phyloP scores from a whole-genome alignment of 148 eudicot species.

The Heliosperma pusillum region DNA sequence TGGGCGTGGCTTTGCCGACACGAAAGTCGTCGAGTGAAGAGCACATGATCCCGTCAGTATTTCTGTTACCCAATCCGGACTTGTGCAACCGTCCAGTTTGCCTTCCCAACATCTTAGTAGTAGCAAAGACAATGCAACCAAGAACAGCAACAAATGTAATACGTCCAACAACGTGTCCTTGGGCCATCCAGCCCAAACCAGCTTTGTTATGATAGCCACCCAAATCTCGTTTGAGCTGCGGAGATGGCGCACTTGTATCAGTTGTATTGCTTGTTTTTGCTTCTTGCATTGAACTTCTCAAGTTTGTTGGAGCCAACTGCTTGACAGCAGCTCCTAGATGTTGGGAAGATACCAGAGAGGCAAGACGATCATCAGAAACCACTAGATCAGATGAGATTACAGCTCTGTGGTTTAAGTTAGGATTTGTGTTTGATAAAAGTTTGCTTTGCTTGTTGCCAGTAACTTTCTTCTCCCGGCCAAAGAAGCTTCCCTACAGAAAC shows the following conservation, averaged over 20 bases:
- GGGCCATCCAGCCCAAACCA: slow-evolving; percentile 47
- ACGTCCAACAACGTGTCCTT: slow-evolving; percentile 42
- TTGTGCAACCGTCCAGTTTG: slow-evolving; percentile 37
- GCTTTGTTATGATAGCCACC: slow-evolving; percentile 39
- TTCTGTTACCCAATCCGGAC: slow-evolving; percentile 34
- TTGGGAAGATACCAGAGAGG: slow-evolving; percentile 47
- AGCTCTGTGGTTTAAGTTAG: slow-evolving; percentile 47
- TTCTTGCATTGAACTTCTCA: slow-evolving; percentile 49
- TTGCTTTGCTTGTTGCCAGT: slow-evolving; percentile 46
- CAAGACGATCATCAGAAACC: slow-evolving; percentile 48
- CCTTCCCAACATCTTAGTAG: slow-evolving; percentile 46
- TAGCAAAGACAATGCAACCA: slow-evolving; percentile 60
- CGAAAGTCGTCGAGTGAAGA: slow-evolving; percentile 33
- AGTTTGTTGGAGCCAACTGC: slow-evolving; percentile 72
- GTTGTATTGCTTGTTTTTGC: slow-evolving; percentile 37
- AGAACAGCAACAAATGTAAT: slow-evolving; percentile 53
- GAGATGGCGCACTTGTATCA: slow-evolving; percentile 43
- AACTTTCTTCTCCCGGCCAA: slow-evolving; percentile 56
- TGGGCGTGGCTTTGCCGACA: slow-evolving; percentile 24
- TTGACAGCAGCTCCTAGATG: slow-evolving; percentile 78
- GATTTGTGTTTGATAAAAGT: slow-evolving; percentile 35
- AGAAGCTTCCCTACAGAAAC: slow-evolving; percentile 62
- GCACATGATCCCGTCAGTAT: slow-evolving; percentile 26
- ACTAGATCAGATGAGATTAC: slow-evolving; percentile 53
- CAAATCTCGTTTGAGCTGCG: slow-evolving; percentile 75